A percentile compares a stretch with the other conserved stretches of the same genome.
phyloP scores from a whole-genome alignment of 148 eudicot genomes.

The Nyssa sinensis region DNA sequence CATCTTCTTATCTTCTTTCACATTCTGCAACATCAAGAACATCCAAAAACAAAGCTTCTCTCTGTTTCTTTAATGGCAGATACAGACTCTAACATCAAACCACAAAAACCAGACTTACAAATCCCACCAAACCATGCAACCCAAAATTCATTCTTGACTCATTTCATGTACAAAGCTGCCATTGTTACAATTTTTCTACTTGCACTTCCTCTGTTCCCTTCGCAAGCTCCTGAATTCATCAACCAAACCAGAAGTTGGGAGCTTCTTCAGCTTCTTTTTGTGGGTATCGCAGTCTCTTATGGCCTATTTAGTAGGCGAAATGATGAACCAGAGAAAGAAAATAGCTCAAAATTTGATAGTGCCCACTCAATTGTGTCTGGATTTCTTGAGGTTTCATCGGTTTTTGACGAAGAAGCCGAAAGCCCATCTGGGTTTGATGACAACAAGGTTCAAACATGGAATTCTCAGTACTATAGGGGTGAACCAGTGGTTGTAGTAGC shows the following conservation, averaged over 20 bases:
- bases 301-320: constrained; percentile 76
- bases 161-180: constrained; percentile 48
- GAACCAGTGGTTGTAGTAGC: constrained; percentile 67
- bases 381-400: constrained; percentile 67
- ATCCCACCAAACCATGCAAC: constrained; percentile 18
- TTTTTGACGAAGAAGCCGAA: constrained; percentile 72
- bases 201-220: constrained; percentile 64
- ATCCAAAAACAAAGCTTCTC: constrained; percentile 13
- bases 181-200: constrained; percentile 43
- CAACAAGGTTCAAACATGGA: constrained; percentile 71
- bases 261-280: constrained; percentile 73
- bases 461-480: constrained; percentile 61
- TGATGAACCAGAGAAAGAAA: constrained; percentile 29
- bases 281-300: constrained; percentile 90
- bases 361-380: constrained; percentile 64
- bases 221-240: constrained; percentile 63
- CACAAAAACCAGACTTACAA: constrained; percentile 11
- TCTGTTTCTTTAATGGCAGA: constrained; percentile 42
- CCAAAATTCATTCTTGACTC: constrained; percentile 36
- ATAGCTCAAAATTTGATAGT: constrained; percentile 41
- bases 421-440: constrained; percentile 32
- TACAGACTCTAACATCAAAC: constrained; percentile 17
- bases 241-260: constrained; percentile 70
- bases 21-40: constrained; percentile 16
- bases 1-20: constrained; percentile 20